Evolutionary conservation across 2,329 filamentous ascomycete genomes (phyloP), one percentile per base, ranked within the genome.

Genomic region (Elsinoe perseae): DNA sequence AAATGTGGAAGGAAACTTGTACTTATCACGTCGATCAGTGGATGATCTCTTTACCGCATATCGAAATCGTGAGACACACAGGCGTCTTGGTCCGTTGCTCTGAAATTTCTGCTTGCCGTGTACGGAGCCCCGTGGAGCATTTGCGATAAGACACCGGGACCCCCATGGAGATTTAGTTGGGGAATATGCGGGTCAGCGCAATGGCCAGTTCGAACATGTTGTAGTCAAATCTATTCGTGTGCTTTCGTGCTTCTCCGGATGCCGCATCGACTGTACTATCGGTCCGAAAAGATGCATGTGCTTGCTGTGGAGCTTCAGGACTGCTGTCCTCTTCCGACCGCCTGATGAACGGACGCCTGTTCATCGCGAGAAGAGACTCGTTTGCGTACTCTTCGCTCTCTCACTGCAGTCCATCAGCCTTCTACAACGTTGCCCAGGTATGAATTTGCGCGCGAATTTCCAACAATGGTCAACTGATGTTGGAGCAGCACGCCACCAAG

Each of bases 11-110:
- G 12, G n/a, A 36, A 14, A 14, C n/a, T 4, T 4, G 10, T 12
- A 7, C 32, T 36, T 43, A 43, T 43, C 21, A 10, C 18, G 40
- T 23, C 40, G 40, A 43, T 43, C 40, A 14, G 18, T 43, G 40
- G 40, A 43, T 43, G 40, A 43, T 43, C 40, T 43, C 40, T 43
- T 43, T 43, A 20, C 40, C 40, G 40, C 40, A 43, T 12, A 43
- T 16, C 18, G 18, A 8, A 43, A 43, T 10, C 16, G 16, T 14
- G 23, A 23, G 3, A 7, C 40, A 20, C 40, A 43, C 18, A 9
- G 21, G 18, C 18, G 40, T 43, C 40, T 43, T 43, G 40, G 40
- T 43, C 16, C 21, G 16, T 23, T 23, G 21, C 40, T 36, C n/a
- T 43, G 18, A 43, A 43, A 43, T 43, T 43, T 43, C 40, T 43